Conservation (phyloP, 345 rosid genomes). For the Isatis tinctoria region DNA sequence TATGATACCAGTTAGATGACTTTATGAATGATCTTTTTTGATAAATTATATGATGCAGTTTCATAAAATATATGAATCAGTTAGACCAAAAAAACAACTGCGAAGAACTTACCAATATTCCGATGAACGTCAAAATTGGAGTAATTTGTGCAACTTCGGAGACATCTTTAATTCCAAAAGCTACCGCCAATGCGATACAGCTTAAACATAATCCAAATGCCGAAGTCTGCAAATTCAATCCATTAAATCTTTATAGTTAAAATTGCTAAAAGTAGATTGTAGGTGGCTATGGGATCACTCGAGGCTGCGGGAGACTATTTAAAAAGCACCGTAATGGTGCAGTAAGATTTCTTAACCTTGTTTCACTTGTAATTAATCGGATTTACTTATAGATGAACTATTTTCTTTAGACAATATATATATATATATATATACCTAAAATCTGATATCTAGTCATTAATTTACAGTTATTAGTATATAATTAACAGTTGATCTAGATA, state of each 20-base stretch:
- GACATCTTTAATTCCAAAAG: conserved; percentile 26
- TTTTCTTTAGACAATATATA: neutral
- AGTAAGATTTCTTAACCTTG: too few species aligned
- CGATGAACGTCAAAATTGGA: conserved; percentile 28
- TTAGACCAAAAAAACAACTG: neutral
- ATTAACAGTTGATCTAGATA: too few species aligned
- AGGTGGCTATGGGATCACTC: neutral
- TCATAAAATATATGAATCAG: neutral
- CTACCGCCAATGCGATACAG: conserved; percentile 13
- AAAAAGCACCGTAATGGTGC: neutral
- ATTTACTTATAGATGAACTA: neutral
- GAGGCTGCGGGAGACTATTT: neutral
- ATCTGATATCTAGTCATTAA: too few species aligned
- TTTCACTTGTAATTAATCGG: neutral
- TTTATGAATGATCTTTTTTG: neutral
- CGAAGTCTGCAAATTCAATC: conserved; percentile 16
- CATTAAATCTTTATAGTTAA: neutral
- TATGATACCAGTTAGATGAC: neutral
- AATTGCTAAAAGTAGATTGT: neutral
- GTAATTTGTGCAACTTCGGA: neutral
- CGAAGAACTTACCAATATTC: conserved; percentile 26
- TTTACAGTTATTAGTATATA: too few species aligned
- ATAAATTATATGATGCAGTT: neutral
- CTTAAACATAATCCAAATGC: conserved; percentile 28
- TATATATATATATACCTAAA: neutral